Evolutionary conservation across 1,284 basidiomycete genomes (phyloP).

Genomic region (Mycosarcoma mackinlayi): DNA sequence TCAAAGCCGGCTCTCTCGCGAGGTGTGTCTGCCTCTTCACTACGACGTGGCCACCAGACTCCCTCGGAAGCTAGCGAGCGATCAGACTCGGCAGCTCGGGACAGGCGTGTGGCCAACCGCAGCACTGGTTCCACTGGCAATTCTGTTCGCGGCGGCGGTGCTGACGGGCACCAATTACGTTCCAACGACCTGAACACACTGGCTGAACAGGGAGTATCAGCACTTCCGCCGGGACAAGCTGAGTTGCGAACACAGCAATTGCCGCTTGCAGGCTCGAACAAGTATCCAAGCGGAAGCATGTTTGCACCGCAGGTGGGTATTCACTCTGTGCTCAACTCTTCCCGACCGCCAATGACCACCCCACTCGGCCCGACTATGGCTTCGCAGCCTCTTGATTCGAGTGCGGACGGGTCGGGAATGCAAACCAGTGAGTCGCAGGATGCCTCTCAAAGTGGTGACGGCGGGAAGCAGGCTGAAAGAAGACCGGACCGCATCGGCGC

Average conservation of each 20-base stretch:
- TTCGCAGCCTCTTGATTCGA: conserved; percentile 3
- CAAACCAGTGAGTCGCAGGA: not conserved
- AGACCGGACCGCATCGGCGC: not conserved
- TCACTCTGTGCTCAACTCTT: conserved; percentile 46
- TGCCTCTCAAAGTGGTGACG: not conserved
- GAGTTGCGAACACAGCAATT: conserved; percentile 6
- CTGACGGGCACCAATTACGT: not conserved
- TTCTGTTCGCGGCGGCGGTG: not conserved
- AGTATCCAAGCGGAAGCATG: conserved; percentile 51
- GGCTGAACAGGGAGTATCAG: conserved; percentile 2
- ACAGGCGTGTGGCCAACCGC: conserved; percentile 22
- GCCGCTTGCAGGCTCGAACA: conserved; percentile 13
- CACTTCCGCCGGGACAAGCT: not conserved
- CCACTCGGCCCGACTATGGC: conserved; percentile 30
- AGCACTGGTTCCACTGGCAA: conserved; percentile 13
- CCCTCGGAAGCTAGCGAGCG: conserved; percentile 27
- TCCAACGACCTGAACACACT: conserved; percentile 6
- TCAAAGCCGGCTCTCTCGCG: conserved; percentile 33
- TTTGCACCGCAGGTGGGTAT: conserved; percentile 60
- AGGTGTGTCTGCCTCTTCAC: conserved; percentile 26
- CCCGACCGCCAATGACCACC: conserved; percentile 48
- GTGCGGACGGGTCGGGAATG: not conserved
- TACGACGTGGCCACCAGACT: conserved; percentile 16
- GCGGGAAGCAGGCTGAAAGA: conserved; percentile 1
- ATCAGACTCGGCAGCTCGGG: conserved; percentile 9